These are phyloP conservation scores for Leishmania gerbilli DNA, from an alignment of 208 protist species.

Conservation along the genomic window DNA sequence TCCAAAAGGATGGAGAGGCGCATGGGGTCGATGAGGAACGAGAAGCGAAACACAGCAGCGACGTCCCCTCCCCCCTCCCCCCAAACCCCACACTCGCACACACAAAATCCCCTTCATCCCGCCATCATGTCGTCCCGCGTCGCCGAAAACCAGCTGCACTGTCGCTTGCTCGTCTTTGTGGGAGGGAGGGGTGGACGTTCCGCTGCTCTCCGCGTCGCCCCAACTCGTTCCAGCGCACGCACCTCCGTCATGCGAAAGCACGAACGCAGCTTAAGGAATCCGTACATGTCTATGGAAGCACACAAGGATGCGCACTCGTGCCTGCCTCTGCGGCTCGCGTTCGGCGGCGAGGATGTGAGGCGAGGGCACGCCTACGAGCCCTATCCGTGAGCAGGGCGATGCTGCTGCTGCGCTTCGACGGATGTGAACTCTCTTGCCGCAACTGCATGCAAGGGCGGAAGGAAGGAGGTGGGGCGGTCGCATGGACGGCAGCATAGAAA, in stretches of 20 bases:
- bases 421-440: neutral
- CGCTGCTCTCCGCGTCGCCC: neutral
- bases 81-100: too few relatives aligned
- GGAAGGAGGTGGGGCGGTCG: neutral
- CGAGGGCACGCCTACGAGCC: too few relatives aligned
- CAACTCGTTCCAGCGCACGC: too few relatives aligned
- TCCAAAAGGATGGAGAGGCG: too few relatives aligned
- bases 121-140: neutral
- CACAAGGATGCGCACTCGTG: too few relatives aligned
- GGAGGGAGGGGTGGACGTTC: too few relatives aligned
- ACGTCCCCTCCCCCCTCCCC: neutral
- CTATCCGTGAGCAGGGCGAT: neutral
- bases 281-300: too few relatives aligned
- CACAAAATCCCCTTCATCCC: neutral
- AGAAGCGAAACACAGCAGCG: neutral
- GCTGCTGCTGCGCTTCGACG: neutral
- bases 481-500: too few relatives aligned
- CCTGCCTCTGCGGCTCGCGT: neutral
- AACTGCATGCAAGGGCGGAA: neutral
- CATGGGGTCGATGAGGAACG: neutral
- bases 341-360: neutral
- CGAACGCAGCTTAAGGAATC: too few relatives aligned
- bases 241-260: too few relatives aligned
- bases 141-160: neutral
- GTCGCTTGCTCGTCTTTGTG: neutral